Evolutionary conservation across 1,139 yeast genomes (phyloP), one percentile per base, ranked within the genome.

Genomic region (Kodamaea arcana): DNA sequence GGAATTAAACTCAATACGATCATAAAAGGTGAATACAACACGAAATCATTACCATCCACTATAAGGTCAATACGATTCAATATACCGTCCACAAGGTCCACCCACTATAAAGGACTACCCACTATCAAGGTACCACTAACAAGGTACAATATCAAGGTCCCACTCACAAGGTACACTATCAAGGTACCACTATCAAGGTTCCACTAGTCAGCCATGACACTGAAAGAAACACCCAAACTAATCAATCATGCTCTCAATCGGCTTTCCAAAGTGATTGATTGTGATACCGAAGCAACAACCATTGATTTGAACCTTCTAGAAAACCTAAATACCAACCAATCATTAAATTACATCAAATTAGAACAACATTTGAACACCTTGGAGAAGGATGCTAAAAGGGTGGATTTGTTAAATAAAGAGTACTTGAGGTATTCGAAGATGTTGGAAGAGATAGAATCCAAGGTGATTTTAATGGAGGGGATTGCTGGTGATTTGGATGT

Each of bases 311-410:
- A 71, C 43, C 52, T 75, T 9, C 46, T 78, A 30, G 78, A 75
- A 39, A 74, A 75, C 45, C 55, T 76, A 36, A 79, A 79, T 49
- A 78, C 82, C 14, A 66, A 75, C 37, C 77, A 78, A 34, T 72
- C 80, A 2, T 55, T 78, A 42, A 73, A 73, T 46, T 77, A 74
- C 47, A 72, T 77, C 40, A 77, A 75, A 45, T 54, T 77, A 30
- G 81, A 75, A 36, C 68, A 67, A 37, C 72, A 70, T 30, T 47
- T 76, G 29, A 63, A 62, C 34, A 51, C 49, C 4, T 42, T 78
- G 24, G 66, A 65, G 31, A 45, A 52, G 22, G 64, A 65, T 40
- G 54, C 69, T 3, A 52, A 54, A 1, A 52, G 51, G 7, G 48
- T 69, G 23, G 48, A 46, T 27, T 40, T 51, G 11, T 39, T 60